Evolutionary conservation across 2,329 filamentous ascomycete species (phyloP), one percentile per base, ranked within the genome.

Genomic region (Furcasterigmium furcatum): DNA sequence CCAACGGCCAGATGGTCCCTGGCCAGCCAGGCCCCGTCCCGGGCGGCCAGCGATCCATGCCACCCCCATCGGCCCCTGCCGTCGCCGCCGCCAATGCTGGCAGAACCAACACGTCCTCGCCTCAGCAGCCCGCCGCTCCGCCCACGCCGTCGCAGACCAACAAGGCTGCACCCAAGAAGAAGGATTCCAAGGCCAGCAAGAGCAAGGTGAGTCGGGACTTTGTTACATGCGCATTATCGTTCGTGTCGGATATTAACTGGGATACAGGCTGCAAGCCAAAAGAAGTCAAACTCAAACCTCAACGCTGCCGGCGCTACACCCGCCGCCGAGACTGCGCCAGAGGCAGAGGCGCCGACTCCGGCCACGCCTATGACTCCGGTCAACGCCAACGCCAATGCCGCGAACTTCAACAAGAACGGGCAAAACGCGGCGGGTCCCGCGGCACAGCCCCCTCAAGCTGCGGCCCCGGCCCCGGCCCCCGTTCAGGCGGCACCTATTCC

Each of bases 101-200:
- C 55, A 76, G 77, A 45, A 74, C 52, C 50, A 75, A 71, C 35
- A 77, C 80, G 13, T 79, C 78, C 12, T 84, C 82, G 16, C 83
- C 82, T 20, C 82, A 84, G 55, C 77, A 80, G 54, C 77, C 76
- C 50, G 77, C 81, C 7, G 85, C 85, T 29, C 88, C 88, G 1
- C 88, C 88, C 2, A 94, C 88, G 4, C 88, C 88, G 2, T 84
- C 81, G 43, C 86, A 89, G 60, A 64, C 73, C 2, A 85, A 83
- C 59, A 92, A 92, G 71, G 67, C 85, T 4, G 83, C 80, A 27
- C 85, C 87, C 1, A 91, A 89, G 65, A 92, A 92, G 77, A 88
- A 89, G 72, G 81, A 83, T 25, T 71, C 68, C 5, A 85, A 85
- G 65, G 76, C 72, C 49, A 72, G 79, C 5, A 87, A 85, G 65